Evolutionary conservation across 768 basidiomycete genomes (phyloP), one percentile per base, ranked within the genome.

Genomic region (Boletus edulis): DNA sequence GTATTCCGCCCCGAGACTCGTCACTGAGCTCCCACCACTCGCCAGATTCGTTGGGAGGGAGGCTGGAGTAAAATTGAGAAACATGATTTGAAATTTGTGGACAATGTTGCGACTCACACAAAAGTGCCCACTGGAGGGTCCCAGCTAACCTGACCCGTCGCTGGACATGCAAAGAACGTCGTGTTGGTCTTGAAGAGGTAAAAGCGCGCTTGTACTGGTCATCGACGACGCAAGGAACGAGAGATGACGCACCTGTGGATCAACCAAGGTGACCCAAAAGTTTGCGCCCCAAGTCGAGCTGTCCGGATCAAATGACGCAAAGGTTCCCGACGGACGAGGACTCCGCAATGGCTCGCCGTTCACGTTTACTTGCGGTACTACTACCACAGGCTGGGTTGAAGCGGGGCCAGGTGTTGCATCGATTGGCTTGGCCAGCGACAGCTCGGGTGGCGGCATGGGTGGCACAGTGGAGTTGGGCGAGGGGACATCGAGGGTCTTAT

Each of bases 1-100:
- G 84, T 52, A 94, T 76, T 31, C 91, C 91, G 43, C 85, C 88
- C 49, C 91, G 80, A 43, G 85, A 82, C 37, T 92, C 89, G 67
- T 98, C 94, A 43, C 78, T 78, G 55, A 97, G 80, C 71, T 97
- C 94, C 94, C 94, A 98, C 94, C 94, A 97, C 68, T 96, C 93
- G 40, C 94, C 94, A 42, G 90, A 84, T 5, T 82, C 78, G 60
- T 78, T 89, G 6, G 91, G 89, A 45, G 94, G 94, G 43, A 95
- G 76, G 46, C 91, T 93, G 62, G 7, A 7, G 37, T 37, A 56
- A 56, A 58, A 40, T 15, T 51, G 37, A 66, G 58, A 56, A 46
- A 42, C 52, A 15, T 15, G 24, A 62, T 58, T 61, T 58, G 55
- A 65, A 62, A 61, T 44, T 20, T n/a, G 54, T 2, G 34, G 29